Base-by-base conservation (phyloP, 805 yeast genomes). In the Myxozyma neglecta region DNA sequence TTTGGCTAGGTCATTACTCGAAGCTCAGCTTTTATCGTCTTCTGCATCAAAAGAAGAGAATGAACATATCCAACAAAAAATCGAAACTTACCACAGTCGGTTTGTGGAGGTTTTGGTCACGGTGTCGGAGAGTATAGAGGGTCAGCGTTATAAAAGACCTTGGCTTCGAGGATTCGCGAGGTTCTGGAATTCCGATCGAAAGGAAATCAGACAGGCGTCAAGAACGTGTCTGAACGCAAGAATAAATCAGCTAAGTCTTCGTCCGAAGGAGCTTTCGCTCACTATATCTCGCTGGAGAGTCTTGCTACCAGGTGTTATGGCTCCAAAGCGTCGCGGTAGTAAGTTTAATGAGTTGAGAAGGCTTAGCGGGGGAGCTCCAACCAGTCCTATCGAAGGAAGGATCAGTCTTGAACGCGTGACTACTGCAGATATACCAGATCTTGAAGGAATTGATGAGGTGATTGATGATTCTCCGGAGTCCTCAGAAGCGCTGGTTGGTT, bases 111-210 rank as follows among this genome's bases (percentile, higher is more conserved):
- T 63, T 5, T 16, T 63, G 37, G 60, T 63, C 35, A 35, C 55
- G 13, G 45, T 47, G 1, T 48, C 59, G 4, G 61, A 60, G 42
- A 37, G 29, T n/a, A 24, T 34, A 6, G 59, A 58, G 16, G 63
- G 63, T 32, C 39, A n/a, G 34, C 46, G 20, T 6, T 58, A 55
- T 35, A 62, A 62, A 37, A 56, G 56, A 1, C 67, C 67, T 16
- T 64, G 67, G 67, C 34, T 64, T 10, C 67, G 67, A 16, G 67
- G 63, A 16, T 64, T 64, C 42, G 67, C 67, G 1, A 14, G 67
- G 48, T 64, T 62, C 39, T 64, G 67, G 67, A 50, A 48, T 3
- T 43, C 56, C 8, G 62, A 53, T 18, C 24, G 60, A n/a, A 14
- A 4, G 8, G 55, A 52, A 20, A 45, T 64, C 8, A 43, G 63